phyloP scores from a whole-genome alignment of 148 eudicot species.

The Agrostemma githago region DNA sequence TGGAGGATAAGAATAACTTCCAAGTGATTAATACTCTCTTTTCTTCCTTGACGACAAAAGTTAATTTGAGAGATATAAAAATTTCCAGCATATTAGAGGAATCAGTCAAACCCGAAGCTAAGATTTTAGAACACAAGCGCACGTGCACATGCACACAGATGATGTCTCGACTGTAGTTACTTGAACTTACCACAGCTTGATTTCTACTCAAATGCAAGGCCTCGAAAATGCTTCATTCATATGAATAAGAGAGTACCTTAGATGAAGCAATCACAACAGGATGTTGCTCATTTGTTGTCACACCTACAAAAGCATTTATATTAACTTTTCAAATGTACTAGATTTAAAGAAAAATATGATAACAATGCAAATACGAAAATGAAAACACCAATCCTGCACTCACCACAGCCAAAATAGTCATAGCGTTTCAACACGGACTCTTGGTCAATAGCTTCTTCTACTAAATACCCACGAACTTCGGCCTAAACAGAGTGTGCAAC shows the following conservation, averaged over 20 bases:
- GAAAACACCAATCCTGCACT: neutral
- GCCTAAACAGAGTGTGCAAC: too few relatives aligned
- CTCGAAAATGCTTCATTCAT: neutral
- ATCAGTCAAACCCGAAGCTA: neutral
- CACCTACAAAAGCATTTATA: conserved; percentile 43
- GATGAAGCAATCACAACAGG: conserved; percentile 81
- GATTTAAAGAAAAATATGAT: neutral
- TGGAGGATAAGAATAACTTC: conserved; percentile 14
- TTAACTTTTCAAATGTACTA: neutral
- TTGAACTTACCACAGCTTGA: neutral
- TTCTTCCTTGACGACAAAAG: neutral
- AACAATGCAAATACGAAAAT: neutral
- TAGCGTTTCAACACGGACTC: too few relatives aligned
- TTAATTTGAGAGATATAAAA: neutral
- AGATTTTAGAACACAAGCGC: neutral
- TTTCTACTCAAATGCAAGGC: neutral
- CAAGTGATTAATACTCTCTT: neutral
- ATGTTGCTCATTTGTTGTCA: conserved; percentile 39
- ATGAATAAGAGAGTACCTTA: conserved; percentile 45
- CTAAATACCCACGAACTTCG: too few relatives aligned
- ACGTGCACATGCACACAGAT: neutral
- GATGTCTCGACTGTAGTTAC: neutral
- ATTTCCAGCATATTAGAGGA: neutral
- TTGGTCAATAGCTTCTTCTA: too few relatives aligned
- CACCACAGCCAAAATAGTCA: too few relatives aligned